Evolutionary conservation across 2,329 filamentous ascomycete species (phyloP).

Genomic region (Fusarium lyarnte): DNA sequence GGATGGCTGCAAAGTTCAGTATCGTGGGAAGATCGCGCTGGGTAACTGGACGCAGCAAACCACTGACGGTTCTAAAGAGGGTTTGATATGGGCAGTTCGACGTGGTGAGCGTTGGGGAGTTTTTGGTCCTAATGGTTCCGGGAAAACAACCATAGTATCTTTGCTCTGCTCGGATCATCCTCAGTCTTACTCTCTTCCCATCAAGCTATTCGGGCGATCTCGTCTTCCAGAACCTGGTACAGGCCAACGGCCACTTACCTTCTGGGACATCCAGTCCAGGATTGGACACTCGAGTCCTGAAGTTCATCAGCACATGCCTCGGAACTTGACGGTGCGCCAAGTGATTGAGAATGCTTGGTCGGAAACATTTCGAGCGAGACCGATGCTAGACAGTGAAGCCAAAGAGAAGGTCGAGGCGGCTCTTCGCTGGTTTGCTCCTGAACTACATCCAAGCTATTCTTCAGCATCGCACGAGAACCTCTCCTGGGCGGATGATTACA

Average conservation of each 20-base stretch:
- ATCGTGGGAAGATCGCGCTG: slow-evolving; percentile 79
- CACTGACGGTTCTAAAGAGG: slow-evolving; percentile 61
- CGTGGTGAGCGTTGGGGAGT: slow-evolving; percentile 90
- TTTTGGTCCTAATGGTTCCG: slow-evolving; percentile 93
- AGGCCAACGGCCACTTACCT: slow-evolving; percentile 75
- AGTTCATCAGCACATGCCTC: slow-evolving; percentile 92
- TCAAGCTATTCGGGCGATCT: slow-evolving; percentile 84
- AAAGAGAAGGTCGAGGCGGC: slow-evolving; percentile 71
- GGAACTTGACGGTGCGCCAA: slow-evolving; percentile 75
- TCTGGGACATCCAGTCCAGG: slow-evolving; percentile 90
- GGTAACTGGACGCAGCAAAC: slow-evolving; percentile 79
- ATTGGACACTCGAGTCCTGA: slow-evolving; percentile 96
- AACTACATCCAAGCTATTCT: slow-evolving; percentile 70
- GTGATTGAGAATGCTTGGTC: slow-evolving; percentile 89
- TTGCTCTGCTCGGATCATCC: slow-evolving; percentile 96
- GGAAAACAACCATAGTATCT: slow-evolving; percentile 94
- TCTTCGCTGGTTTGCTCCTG: slow-evolving; percentile 79
- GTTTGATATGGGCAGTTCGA: slow-evolving; percentile 84
- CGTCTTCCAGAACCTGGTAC: slow-evolving; percentile 79
- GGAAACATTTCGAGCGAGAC: slow-evolving; percentile 81
- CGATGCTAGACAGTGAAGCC: slow-evolving; percentile 68
- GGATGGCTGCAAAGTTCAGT: slow-evolving; percentile 82
- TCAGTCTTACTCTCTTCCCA: slow-evolving; percentile 88
- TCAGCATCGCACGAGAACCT: slow-evolving; percentile 44
- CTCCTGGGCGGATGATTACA: slow-evolving; percentile 72